Percentiles rank a stretch among this genome's conserved stretches.
Conservation (phyloP, 305 asterid species). For the Solanum aculeatissimum region DNA sequence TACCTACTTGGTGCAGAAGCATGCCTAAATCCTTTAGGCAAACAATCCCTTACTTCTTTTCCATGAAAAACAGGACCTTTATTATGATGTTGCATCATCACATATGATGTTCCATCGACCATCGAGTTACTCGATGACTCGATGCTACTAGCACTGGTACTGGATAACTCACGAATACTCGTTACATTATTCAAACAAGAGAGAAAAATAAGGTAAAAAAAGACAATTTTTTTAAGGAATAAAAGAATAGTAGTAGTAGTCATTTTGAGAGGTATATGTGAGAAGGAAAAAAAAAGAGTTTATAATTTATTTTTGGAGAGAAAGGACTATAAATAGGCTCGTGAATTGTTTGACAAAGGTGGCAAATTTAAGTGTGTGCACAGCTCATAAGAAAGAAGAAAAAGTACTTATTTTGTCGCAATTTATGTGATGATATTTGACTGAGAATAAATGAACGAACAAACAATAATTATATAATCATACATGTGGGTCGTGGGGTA, state of each 20-base stretch:
- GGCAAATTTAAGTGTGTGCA: constrained; percentile 1
- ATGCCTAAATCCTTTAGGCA: constrained; percentile 67
- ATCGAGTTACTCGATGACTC: background rate
- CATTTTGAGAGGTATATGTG: background rate
- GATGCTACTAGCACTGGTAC: constrained; percentile 9
- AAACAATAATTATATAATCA: background rate
- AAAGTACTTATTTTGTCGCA: background rate
- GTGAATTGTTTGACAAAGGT: constrained; percentile 11
- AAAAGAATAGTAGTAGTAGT: background rate
- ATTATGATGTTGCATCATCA: constrained; percentile 24
- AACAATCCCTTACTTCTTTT: constrained; percentile 40
- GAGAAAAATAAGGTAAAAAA: background rate
- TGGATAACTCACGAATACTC: constrained; percentile 2
- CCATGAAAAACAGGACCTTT: constrained; percentile 15
- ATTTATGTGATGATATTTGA: background rate
- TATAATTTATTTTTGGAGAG: background rate
- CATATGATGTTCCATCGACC: background rate
- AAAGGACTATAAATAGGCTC: constrained; percentile 33
- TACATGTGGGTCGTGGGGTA: too few species aligned
- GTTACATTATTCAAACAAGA: background rate
- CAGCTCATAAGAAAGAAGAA: constrained; percentile 11
- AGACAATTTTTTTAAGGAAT: constrained; percentile 36
- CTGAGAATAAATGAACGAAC: background rate
- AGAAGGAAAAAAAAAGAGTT: background rate
- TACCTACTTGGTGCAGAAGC: constrained; percentile 85